Evolutionary conservation across 108 stramenopile species (phyloP), one percentile per base, ranked within the genome.

Genomic region (Conticribra weissflogii): DNA sequence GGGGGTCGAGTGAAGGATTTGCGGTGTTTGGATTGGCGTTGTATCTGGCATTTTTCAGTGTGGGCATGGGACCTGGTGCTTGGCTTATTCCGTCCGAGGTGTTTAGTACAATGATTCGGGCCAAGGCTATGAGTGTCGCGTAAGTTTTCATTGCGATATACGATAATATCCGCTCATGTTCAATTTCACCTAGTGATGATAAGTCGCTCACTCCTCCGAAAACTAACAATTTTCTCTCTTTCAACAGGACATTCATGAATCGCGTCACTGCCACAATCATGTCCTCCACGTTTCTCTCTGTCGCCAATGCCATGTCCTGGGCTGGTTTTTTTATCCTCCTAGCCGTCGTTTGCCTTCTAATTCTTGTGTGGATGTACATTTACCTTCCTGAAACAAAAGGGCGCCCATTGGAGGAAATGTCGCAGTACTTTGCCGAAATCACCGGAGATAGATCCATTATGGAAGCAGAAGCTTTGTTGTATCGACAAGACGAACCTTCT

Each of bases 11-110:
- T 48, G 74, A 66, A 19, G 57, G 36, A 14, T 64, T 74, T 30
- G 81, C 88, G 1, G 67, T 84, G 18, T 59, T 85, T 46, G 62
- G 86, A 30, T 57, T 82, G 46, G 76, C 81, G n/a, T 41, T 87
- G 54, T 95, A 92, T 50, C 51, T 96, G 61, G 81, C 90, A 3
- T 87, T 91, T 68, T 96, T 94, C 71, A 83, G 81, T 50, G 31
- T 93, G 63, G 96, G 96, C 52, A 81, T 90, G 83, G 92, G 91
- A 14, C 89, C 94, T 30, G 62, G 57, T 54, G 83, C 86, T 9
- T 96, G 96, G 96, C 76, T 94, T 17, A 81, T 94, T 58, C 85
- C 92, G 2, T 82, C 92, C 18, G 96, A 96, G 74, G 82, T 94
- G 7, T 96, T 96, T 68, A 57, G 83, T 48, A 93, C 81, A 30